Evolutionary conservation across 2,329 filamentous ascomycete species (phyloP).

Genomic region (Sporothrix phasma): DNA sequence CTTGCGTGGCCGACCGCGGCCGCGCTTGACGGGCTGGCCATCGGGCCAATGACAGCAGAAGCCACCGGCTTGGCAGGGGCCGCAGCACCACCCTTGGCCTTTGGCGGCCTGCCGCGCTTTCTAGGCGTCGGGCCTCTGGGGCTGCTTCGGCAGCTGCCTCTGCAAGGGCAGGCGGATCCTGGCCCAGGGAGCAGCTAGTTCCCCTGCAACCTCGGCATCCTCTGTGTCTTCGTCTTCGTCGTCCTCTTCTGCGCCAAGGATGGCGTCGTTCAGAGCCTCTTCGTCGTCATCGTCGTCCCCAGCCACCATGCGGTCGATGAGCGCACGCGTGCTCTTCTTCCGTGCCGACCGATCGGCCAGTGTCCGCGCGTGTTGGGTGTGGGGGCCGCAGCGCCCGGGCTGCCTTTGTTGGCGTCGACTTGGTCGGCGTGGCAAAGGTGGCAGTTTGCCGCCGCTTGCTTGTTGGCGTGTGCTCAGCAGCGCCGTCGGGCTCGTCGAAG

Average conservation of each 20-base stretch:
- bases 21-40: constrained; percentile 28
- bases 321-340: constrained; percentile 67
- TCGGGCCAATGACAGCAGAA: constrained; percentile 25
- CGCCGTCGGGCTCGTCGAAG: not conserved
- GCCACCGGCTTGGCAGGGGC: constrained; percentile 7
- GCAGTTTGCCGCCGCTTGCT: constrained; percentile 14
- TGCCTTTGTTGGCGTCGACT: constrained; percentile 21
- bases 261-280: constrained; percentile 57
- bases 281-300: constrained; percentile 64
- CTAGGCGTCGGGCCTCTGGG: constrained; percentile 31
- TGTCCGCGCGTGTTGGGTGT: constrained; percentile 53
- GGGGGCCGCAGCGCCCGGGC: constrained; percentile 19
- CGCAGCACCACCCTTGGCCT: constrained; percentile 8
- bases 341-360: constrained; percentile 78
- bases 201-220: constrained; percentile 34
- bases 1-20: constrained; percentile 18
- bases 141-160: not conserved
- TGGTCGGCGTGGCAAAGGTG: constrained; percentile 24
- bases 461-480: constrained; percentile 8
- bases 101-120: constrained; percentile 28
- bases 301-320: constrained; percentile 62
- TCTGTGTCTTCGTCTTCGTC: constrained; percentile 24
- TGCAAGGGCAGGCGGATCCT: constrained; percentile 21
- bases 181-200: constrained; percentile 22
- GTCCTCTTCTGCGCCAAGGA: constrained; percentile 43